These are phyloP conservation scores for Talaromyces marneffei DNA, from an alignment of 2,329 filamentous ascomycete genomes.

Conservation along the genomic window DNA sequence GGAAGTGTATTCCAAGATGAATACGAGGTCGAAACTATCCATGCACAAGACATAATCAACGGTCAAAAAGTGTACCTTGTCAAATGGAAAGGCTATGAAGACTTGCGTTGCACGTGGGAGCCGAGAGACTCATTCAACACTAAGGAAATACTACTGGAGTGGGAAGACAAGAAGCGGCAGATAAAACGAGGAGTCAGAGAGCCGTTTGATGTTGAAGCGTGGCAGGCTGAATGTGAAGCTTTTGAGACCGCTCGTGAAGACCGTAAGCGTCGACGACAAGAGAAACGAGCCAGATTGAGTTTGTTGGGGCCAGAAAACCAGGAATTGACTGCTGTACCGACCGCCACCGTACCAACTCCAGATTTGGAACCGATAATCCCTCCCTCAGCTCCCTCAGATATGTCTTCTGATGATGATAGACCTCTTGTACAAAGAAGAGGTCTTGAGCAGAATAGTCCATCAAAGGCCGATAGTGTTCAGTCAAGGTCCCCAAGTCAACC, in stretches of 20 bases:
- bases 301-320: not conserved
- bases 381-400: not conserved
- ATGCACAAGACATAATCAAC: slow-evolving; percentile 9
- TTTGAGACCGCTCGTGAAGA: slow-evolving; percentile 20
- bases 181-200: slow-evolving; percentile 26
- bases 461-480: not conserved
- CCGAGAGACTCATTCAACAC: slow-evolving; percentile 38
- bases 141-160: slow-evolving; percentile 36
- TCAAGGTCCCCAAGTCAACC: not conserved
- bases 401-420: not conserved
- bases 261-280: slow-evolving; percentile 24
- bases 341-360: not conserved
- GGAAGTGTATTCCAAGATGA: slow-evolving; percentile 41
- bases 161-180: slow-evolving; percentile 31
- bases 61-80: slow-evolving; percentile 51
- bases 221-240: slow-evolving; percentile 23
- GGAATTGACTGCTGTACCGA: not conserved
- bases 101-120: slow-evolving; percentile 54
- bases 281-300: slow-evolving; percentile 25
- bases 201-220: slow-evolving; percentile 30
- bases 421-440: not conserved
- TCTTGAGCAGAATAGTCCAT: not conserved
- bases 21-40: slow-evolving; percentile 42
- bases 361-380: not conserved
- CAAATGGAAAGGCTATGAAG: slow-evolving; percentile 57